These are phyloP conservation scores for Malus orientalis DNA, from an alignment of 306 rosid species.

Conservation along the genomic window DNA sequence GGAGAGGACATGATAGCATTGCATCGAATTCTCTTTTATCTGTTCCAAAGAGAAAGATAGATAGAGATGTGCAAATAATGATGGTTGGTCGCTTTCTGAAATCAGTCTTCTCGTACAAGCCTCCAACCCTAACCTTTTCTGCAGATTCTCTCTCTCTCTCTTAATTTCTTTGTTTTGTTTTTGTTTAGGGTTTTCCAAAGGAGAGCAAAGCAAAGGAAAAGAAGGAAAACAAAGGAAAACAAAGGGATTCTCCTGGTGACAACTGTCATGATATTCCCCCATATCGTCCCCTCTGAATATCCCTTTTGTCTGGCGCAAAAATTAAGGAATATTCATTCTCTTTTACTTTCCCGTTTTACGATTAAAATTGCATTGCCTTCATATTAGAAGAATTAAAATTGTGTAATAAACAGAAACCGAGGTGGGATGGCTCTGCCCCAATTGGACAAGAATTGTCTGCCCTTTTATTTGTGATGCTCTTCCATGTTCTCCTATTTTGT, in stretches of 20 bases:
- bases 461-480: too few relatives aligned
- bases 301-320: slow-evolving; percentile 65
- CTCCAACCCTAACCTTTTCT: slow-evolving; percentile 84
- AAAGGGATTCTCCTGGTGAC: slow-evolving; percentile 40
- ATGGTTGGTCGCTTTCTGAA: slow-evolving; percentile 75
- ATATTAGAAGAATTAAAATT: neutral
- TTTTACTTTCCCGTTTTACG: slow-evolving; percentile 4
- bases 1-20: neutral
- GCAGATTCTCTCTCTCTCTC: slow-evolving; percentile 36
- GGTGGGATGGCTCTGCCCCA: neutral
- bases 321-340: slow-evolving; percentile 49
- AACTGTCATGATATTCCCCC: slow-evolving; percentile 53
- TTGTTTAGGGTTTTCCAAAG: neutral
- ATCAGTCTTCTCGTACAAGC: slow-evolving; percentile 54
- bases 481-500: too few relatives aligned
- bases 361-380: neutral
- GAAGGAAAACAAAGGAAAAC: neutral
- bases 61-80: slow-evolving; percentile 12
- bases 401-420: slow-evolving; percentile 13
- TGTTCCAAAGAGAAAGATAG: neutral
- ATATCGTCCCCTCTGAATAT: slow-evolving; percentile 68
- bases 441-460: too few relatives aligned
- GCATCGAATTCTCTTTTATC: slow-evolving; percentile 71
- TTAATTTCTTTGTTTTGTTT: neutral
- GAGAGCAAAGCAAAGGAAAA: slow-evolving; percentile 3